Conservation (phyloP, 2,329 filamentous ascomycete genomes). For the Trichophyton mentagrophytes region DNA sequence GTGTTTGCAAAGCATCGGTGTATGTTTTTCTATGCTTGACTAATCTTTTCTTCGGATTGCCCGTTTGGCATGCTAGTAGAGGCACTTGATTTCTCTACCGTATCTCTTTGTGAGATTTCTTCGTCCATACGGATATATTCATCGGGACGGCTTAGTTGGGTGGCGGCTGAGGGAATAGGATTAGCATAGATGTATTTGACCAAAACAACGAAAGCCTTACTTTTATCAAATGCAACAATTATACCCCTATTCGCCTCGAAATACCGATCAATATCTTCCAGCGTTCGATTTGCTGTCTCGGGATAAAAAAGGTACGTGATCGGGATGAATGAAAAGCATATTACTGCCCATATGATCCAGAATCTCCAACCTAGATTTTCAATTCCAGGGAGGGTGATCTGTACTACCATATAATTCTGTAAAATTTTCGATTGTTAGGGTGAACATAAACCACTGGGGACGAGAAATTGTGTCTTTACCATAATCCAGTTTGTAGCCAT, state of each 20-base stretch:
- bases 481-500: conserved; percentile 22
- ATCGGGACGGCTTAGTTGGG: conserved; percentile 14
- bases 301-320: conserved; percentile 38
- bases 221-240: conserved; percentile 16
- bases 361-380: conserved; percentile 22
- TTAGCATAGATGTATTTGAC: not conserved
- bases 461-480: conserved; percentile 13
- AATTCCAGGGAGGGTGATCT: conserved; percentile 16
- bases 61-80: not conserved
- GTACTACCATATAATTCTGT: conserved; percentile 19
- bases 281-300: conserved; percentile 39
- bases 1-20: no score
- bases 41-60: not conserved
- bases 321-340: conserved; percentile 28
- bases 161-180: conserved; percentile 10
- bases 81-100: not conserved
- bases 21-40: not conserved
- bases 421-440: conserved; percentile 25
- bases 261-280: conserved; percentile 21
- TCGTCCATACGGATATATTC: conserved; percentile 15
- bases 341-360: conserved; percentile 26
- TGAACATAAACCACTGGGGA: conserved; percentile 17
- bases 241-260: conserved; percentile 25
- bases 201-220: conserved; percentile 7
- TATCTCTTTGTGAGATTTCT: conserved; percentile 9